These are phyloP conservation scores for Juglanconis oblonga DNA, from an alignment of 2,329 filamentous ascomycete genomes.

Conservation along the genomic window DNA sequence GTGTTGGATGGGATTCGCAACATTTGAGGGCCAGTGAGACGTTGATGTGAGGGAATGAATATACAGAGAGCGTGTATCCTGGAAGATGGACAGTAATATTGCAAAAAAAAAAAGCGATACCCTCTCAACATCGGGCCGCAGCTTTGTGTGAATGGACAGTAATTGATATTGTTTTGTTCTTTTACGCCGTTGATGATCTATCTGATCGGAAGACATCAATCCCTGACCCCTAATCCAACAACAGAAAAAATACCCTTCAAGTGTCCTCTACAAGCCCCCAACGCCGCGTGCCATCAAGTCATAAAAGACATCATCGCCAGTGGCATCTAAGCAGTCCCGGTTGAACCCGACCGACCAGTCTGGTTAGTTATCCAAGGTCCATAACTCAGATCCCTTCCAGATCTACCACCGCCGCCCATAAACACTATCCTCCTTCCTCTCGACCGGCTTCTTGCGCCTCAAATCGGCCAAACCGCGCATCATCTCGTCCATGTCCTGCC, in stretches of 20 bases:
- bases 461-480: constrained; percentile 12
- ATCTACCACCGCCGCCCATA: constrained; percentile 41
- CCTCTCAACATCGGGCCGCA: not conserved
- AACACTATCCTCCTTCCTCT: constrained; percentile 34
- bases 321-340: not conserved
- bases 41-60: too few species aligned
- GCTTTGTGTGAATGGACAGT: not conserved
- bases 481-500: constrained; percentile 23
- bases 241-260: not conserved
- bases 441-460: constrained; percentile 24
- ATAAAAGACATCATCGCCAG: not conserved
- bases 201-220: too few species aligned
- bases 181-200: too few species aligned
- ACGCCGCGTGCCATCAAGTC: not conserved
- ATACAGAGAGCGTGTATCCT: too few species aligned
- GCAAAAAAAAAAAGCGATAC: not conserved
- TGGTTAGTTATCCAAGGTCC: not conserved
- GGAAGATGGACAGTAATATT: not conserved
- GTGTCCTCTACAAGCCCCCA: not conserved
- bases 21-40: too few species aligned
- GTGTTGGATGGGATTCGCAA: too few species aligned
- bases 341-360: not conserved
- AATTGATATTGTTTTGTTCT: not conserved
- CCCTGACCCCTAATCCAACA: not conserved
- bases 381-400: not conserved